These are phyloP conservation scores for Monilinia vaccinii-corymbosi DNA, from an alignment of 2,329 filamentous ascomycete species.

Conservation along the genomic window DNA sequence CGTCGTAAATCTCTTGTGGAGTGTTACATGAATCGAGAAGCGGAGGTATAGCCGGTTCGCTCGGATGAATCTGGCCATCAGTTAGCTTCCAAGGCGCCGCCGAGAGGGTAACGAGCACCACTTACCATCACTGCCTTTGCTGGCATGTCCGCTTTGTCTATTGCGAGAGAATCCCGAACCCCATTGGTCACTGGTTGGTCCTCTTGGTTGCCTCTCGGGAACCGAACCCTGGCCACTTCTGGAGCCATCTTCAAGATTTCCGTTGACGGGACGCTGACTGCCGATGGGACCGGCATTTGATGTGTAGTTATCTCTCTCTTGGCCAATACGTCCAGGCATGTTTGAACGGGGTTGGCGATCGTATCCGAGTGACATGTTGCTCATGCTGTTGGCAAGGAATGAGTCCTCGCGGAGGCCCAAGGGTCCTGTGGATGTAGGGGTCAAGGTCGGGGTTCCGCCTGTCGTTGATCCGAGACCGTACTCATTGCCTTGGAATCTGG, in stretches of 20 bases:
- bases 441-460: slow-evolving; percentile 58
- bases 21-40: slow-evolving; percentile 11
- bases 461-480: slow-evolving; percentile 46
- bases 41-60: slow-evolving; percentile 21
- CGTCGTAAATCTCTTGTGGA: slow-evolving; percentile 20
- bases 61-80: slow-evolving; percentile 27
- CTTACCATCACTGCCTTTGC: slow-evolving; percentile 50
- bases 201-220: slow-evolving; percentile 55
- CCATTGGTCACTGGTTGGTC: slow-evolving; percentile 48
- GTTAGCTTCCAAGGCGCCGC: slow-evolving; percentile 23
- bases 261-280: slow-evolving; percentile 49
- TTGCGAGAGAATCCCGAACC: slow-evolving; percentile 46
- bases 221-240: slow-evolving; percentile 29
- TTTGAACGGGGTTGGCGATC: slow-evolving; percentile 28
- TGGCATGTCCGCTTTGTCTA: slow-evolving; percentile 51
- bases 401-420: slow-evolving; percentile 28
- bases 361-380: slow-evolving; percentile 46
- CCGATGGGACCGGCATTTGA: slow-evolving; percentile 49
- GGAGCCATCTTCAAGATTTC: slow-evolving; percentile 24
- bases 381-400: slow-evolving; percentile 41
- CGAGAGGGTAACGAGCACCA: slow-evolving; percentile 20
- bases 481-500: slow-evolving; percentile 45
- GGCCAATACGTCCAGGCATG: slow-evolving; percentile 32
- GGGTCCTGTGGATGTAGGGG: slow-evolving; percentile 72
- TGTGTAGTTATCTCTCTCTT: slow-evolving; percentile 38